A percentile compares a stretch with the other conserved stretches of the same genome.
These are phyloP conservation scores for Pleurotus eryngii DNA, from an alignment of 768 basidiomycete species.

Conservation along the genomic window DNA sequence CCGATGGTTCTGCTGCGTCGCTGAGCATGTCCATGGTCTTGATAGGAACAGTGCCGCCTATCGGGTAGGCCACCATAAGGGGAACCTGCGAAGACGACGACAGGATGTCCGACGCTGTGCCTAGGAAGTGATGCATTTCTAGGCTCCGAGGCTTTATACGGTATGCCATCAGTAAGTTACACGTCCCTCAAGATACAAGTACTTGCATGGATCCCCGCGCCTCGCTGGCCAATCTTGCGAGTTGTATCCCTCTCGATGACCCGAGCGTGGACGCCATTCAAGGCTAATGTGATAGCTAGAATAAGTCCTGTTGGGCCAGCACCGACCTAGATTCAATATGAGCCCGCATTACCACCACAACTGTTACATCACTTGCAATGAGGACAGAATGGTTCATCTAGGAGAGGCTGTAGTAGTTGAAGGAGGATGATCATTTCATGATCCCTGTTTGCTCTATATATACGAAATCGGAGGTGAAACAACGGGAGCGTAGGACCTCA, in stretches of 20 bases:
- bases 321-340: background rate
- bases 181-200: background rate
- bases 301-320: slow-evolving; percentile 29
- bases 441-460: too few species aligned
- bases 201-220: background rate
- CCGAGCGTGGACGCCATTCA: slow-evolving; percentile 45
- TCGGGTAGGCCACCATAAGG: slow-evolving; percentile 12
- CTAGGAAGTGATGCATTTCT: slow-evolving; percentile 23
- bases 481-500: too few species aligned
- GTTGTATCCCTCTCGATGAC: slow-evolving; percentile 44
- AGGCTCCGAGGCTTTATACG: slow-evolving; percentile 18
- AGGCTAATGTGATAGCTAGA: slow-evolving; percentile 36
- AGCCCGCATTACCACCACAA: background rate
- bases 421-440: too few species aligned
- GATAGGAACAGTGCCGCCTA: slow-evolving; percentile 1
- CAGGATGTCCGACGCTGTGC: slow-evolving; percentile 13
- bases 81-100: background rate
- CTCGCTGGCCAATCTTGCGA: background rate
- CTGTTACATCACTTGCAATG: background rate
- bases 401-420: too few species aligned
- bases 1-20: slow-evolving; percentile 12
- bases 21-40: background rate
- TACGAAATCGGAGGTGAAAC: too few species aligned
- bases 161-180: background rate
- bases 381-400: background rate